A percentile compares a stretch with the other conserved stretches of the same genome.
Conservation (phyloP, 192 early-diverging fungal genomes). For the Phlyctochytrium planicorne region DNA sequence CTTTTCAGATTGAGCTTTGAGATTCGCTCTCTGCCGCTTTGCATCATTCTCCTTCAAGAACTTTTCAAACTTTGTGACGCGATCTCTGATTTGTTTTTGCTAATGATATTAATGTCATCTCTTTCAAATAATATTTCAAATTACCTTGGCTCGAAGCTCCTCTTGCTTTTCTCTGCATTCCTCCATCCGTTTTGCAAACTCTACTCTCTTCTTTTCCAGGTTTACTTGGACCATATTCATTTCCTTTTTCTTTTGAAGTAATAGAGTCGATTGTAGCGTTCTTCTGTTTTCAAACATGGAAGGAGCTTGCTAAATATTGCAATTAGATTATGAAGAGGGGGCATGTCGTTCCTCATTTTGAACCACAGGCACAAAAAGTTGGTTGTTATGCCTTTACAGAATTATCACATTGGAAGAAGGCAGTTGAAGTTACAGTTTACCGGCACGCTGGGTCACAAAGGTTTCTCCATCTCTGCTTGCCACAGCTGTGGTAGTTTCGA, state of each 20-base stretch:
- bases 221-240: constrained; percentile 53
- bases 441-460: constrained; percentile 51
- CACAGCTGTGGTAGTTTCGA: constrained; percentile 22
- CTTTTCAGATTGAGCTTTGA: constrained; percentile 54
- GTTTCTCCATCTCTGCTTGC: constrained; percentile 35
- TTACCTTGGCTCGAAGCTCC: constrained; percentile 54
- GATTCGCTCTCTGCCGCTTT: constrained; percentile 57
- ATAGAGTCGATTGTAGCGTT: constrained; percentile 56
- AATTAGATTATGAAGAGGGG: constrained; percentile 4
- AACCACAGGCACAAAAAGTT: constrained; percentile 26
- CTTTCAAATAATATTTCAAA: neutral
- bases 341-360: constrained; percentile 41
- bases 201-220: constrained; percentile 53
- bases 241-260: constrained; percentile 62
- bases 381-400: neutral
- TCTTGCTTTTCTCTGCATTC: constrained; percentile 64
- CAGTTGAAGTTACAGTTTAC: constrained; percentile 44
- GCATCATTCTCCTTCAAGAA: constrained; percentile 68
- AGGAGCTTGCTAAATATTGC: constrained; percentile 18
- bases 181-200: constrained; percentile 65
- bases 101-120: constrained; percentile 9
- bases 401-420: neutral
- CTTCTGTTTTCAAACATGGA: constrained; percentile 42
- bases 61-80: constrained; percentile 66
- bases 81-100: constrained; percentile 64